A percentile compares a stretch with the other conserved stretches of the same genome.
Conservation (phyloP, 169 alveolate species). For the Eimeria necatrix region DNA sequence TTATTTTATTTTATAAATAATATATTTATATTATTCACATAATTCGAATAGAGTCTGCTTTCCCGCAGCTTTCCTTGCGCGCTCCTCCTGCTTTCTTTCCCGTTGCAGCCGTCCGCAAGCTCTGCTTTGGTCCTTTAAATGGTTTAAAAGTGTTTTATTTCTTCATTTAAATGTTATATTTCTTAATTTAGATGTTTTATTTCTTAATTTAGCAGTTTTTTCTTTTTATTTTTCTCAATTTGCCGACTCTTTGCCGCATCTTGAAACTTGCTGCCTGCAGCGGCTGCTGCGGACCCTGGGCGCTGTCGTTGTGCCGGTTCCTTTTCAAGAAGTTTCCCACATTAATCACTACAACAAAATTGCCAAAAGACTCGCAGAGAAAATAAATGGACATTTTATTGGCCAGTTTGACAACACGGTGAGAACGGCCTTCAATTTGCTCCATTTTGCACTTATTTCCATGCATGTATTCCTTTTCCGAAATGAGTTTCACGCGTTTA, state of each 20-base stretch:
- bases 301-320: constrained; percentile 89
- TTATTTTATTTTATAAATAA: too few species aligned
- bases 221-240: too few species aligned
- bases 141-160: too few species aligned
- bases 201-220: too few species aligned
- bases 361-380: constrained; percentile 84
- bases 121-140: too few species aligned
- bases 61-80: neutral
- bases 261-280: neutral
- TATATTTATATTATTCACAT: too few species aligned
- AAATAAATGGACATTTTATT: constrained; percentile 85
- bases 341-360: constrained; percentile 87
- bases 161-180: too few species aligned
- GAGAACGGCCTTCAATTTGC: neutral
- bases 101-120: too few species aligned
- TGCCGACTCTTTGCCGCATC: too few species aligned
- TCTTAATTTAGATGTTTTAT: too few species aligned
- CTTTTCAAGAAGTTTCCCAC: constrained; percentile 86
- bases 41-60: neutral
- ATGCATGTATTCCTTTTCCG: neutral
- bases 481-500: too few species aligned
- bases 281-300: constrained; percentile 91
- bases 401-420: constrained; percentile 88
- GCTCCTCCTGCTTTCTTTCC: neutral
- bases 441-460: neutral